A percentile compares a stretch with the other conserved stretches of the same genome.
Conservation (phyloP, 1,139 yeast genomes). For the Diutina mesorugosa region DNA sequence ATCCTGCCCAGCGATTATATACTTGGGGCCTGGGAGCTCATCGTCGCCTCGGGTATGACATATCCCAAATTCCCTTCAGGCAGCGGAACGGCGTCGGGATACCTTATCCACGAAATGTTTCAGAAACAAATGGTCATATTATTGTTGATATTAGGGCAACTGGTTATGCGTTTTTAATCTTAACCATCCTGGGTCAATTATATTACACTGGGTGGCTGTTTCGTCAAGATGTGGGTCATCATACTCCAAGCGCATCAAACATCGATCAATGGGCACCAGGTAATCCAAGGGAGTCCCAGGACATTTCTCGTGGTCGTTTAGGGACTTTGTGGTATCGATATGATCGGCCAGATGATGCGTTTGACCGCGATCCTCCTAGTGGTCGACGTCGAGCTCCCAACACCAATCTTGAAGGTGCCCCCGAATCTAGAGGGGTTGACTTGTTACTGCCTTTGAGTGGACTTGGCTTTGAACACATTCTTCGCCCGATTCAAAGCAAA, state of each 20-base stretch:
- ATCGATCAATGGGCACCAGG: not conserved
- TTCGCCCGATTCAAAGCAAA: not conserved
- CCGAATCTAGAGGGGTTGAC: not conserved
- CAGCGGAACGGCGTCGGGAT: constrained; percentile 18
- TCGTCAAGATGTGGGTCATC: not conserved
- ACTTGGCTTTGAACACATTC: not conserved
- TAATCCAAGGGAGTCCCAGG: not conserved
- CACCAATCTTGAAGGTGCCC: not conserved
- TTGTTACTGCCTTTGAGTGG: not conserved
- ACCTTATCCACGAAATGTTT: constrained; percentile 26
- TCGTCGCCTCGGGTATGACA: constrained; percentile 46
- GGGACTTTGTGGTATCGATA: not conserved
- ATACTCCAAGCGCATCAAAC: not conserved
- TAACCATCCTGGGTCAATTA: constrained; percentile 37
- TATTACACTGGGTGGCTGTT: constrained; percentile 13
- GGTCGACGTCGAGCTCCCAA: not conserved
- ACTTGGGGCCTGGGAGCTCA: constrained; percentile 52
- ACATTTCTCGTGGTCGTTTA: not conserved
- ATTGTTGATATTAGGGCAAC: constrained; percentile 49
- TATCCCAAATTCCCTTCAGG: constrained; percentile 14
- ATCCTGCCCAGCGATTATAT: constrained; percentile 28
- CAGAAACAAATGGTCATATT: constrained; percentile 18
- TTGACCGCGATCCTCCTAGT: not conserved
- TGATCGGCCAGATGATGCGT: not conserved
- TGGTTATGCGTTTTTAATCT: constrained; percentile 54